Evolutionary conservation across 441 rosid species (phyloP).

Genomic region (Gossypium laxum): DNA sequence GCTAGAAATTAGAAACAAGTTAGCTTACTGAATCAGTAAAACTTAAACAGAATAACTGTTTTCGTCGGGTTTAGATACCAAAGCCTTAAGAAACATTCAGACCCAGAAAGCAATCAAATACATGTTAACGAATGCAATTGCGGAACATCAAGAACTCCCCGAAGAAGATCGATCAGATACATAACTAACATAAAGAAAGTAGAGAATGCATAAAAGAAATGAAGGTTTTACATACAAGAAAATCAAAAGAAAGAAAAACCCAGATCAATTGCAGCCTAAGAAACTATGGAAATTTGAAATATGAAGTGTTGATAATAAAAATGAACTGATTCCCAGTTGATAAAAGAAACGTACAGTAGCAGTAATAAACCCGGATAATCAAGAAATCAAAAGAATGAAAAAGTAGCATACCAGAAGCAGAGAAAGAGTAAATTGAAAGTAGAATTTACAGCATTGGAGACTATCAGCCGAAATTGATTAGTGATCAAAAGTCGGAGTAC

Average conservation of each 20-base stretch:
- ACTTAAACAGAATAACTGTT: background rate
- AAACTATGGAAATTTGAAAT: background rate
- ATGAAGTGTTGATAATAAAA: background rate
- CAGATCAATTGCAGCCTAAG: background rate
- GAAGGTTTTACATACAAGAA: background rate
- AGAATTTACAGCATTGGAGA: constrained; percentile 14
- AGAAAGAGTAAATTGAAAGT: background rate
- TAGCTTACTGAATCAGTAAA: background rate
- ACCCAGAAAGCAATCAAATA: background rate
- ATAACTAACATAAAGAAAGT: background rate
- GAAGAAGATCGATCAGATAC: background rate
- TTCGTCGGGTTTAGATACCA: background rate
- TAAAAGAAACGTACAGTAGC: background rate
- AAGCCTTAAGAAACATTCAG: background rate
- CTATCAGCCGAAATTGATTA: background rate
- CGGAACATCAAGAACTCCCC: background rate
- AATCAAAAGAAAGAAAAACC: background rate
- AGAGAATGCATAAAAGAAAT: background rate
- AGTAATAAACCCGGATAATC: background rate
- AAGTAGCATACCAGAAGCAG: background rate
- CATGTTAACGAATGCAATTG: constrained; percentile 1
- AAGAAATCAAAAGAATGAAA: background rate
- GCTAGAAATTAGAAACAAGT: constrained; percentile 9
- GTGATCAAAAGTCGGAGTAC: background rate
- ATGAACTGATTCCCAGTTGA: background rate